Base-by-base conservation (phyloP, 2,329 filamentous ascomycete genomes). In the Parasarocladium wereldwijsianum region DNA sequence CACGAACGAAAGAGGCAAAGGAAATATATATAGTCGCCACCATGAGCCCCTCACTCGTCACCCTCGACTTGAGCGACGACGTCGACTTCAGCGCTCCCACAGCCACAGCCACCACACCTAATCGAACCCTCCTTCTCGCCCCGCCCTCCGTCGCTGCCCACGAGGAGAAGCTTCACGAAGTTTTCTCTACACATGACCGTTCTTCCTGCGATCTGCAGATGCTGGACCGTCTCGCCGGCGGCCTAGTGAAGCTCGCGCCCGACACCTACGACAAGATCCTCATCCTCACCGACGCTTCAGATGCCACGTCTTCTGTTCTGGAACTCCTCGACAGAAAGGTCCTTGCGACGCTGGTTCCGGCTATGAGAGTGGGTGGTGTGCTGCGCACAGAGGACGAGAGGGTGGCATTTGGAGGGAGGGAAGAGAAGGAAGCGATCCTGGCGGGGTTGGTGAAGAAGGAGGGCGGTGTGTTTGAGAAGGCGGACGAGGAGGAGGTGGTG, bases 101-200 rank as follows among this genome's bases (percentile, higher is more conserved):
- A 45, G 36, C 45, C 32, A 39, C 38, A 36, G 32, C 37, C 18
- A 36, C 43, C 32, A 40, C 43, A 40, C 40, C 46, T 32, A 46
- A 49, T 39, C 72, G 76, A 52, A 87, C 77, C 18, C 76, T 93
- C 38, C 74, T 93, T 23, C 76, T 96, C 37, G 85, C 87, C 18
- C 87, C 90, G 31, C 86, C 90, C 9, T 93, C 85, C 15, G 70
- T 96, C 44, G 78, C 90, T 41, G 73, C 83, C 32, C 79, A 93
- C 54, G 82, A 86, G 41, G 76, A 83, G 41, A 74, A 74, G 44
- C 66, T 96, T 40, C 69, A 73, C 39, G 60, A 62, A 40, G 64
- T 90, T 37, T 70, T 93, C 45, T 64, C 73, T 35, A 62, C 72
- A 34, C 75, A 83, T 58, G 75, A 90, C 52, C 77, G 84, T 47